Conservation (phyloP, 306 rosid species). For the Lablab purpureus region DNA sequence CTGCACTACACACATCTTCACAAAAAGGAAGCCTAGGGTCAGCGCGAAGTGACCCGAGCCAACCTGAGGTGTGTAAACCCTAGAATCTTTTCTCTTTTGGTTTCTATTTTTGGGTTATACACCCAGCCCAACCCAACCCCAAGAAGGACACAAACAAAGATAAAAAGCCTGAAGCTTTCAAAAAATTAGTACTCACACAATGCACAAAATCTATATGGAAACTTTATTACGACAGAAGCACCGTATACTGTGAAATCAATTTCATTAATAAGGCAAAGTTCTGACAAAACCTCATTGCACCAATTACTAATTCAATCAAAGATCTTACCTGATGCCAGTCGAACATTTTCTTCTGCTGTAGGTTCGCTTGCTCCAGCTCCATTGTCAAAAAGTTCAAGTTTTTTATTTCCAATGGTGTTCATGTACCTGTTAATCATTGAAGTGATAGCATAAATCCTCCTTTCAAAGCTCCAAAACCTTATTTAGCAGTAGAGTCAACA, state of each 20-base stretch:
- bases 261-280: slow-evolving; percentile 29
- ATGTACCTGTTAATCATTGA: slow-evolving; percentile 73
- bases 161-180: slow-evolving; percentile 18
- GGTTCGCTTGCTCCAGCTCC: slow-evolving; percentile 90
- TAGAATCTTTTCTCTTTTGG: too few relatives aligned
- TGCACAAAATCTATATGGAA: slow-evolving; percentile 6
- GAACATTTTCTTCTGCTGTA: slow-evolving; percentile 81
- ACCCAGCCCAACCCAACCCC: neutral
- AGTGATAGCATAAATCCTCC: slow-evolving; percentile 32
- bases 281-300: slow-evolving; percentile 11
- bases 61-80: too few relatives aligned
- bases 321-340: slow-evolving; percentile 83
- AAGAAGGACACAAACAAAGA: slow-evolving; percentile 36
- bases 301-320: slow-evolving; percentile 31
- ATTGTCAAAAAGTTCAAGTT: slow-evolving; percentile 90
- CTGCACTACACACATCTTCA: too few relatives aligned
- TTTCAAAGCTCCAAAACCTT: slow-evolving; percentile 25
- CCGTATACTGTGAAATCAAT: slow-evolving; percentile 2
- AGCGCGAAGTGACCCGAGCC: too few relatives aligned
- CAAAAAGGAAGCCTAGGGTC: too few relatives aligned
- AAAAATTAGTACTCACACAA: slow-evolving; percentile 32
- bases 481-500: slow-evolving; percentile 2
- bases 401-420: slow-evolving; percentile 92
- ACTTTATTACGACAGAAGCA: slow-evolving; percentile 32
- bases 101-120: too few relatives aligned